A percentile compares a stretch with the other conserved stretches of the same genome.
Evolutionary conservation across 2,329 filamentous ascomycete genomes (phyloP).

Genomic region (Ophiostoma ulmi): DNA sequence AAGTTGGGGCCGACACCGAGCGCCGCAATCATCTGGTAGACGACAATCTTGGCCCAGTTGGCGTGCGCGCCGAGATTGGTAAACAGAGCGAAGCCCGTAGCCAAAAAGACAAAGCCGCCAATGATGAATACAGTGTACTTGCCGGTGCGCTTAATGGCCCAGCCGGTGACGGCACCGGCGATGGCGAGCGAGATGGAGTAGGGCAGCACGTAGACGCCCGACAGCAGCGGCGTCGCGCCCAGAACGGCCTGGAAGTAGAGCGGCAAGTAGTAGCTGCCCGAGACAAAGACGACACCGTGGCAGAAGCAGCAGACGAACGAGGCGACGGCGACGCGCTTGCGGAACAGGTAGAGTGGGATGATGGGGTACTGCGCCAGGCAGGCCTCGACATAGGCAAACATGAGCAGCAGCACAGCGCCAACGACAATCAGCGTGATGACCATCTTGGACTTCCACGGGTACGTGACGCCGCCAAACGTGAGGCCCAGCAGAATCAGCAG

Average conservation of each 20-base stretch:
- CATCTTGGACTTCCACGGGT: constrained; percentile 68
- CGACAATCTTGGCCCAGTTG: constrained; percentile 44
- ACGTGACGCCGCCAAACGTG: constrained; percentile 72
- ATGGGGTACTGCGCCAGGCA: constrained; percentile 70
- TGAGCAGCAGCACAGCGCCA: constrained; percentile 54
- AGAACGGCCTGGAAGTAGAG: constrained; percentile 79
- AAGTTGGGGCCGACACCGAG: constrained; percentile 59
- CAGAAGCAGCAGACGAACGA: constrained; percentile 62
- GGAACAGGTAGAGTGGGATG: constrained; percentile 70
- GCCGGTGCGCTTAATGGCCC: constrained; percentile 49
- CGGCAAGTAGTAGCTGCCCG: constrained; percentile 72
- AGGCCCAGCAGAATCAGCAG: constrained; percentile 83
- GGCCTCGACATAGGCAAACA: constrained; percentile 71
- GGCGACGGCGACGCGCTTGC: constrained; percentile 58
- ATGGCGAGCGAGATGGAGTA: constrained; percentile 54
- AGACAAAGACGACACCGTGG: constrained; percentile 74
- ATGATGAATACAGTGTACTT: constrained; percentile 54
- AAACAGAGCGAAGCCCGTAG: constrained; percentile 54
- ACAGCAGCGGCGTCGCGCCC: constrained; percentile 61
- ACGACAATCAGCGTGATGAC: constrained; percentile 76
- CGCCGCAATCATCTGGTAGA: constrained; percentile 57
- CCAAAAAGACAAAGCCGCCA: constrained; percentile 49
- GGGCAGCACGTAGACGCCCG: constrained; percentile 69
- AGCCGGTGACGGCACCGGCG: constrained; percentile 40
- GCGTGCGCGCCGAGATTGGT: constrained; percentile 50